These are phyloP conservation scores for Alternaria novae-zelandiae DNA, from an alignment of 2,329 filamentous ascomycete genomes.

Conservation along the genomic window DNA sequence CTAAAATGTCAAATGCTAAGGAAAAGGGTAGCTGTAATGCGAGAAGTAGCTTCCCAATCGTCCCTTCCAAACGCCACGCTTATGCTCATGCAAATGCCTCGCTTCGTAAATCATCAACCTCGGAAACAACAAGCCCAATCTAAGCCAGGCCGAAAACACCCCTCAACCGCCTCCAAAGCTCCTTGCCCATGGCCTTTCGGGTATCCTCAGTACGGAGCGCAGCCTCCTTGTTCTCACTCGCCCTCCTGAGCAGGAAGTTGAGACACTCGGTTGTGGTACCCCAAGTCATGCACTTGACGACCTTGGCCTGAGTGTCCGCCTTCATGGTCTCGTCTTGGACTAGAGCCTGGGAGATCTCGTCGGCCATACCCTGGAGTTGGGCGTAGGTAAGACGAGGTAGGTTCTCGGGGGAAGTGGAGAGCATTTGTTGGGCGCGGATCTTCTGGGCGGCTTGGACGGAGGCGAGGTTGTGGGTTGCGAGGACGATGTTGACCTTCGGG, in stretches of 20 bases:
- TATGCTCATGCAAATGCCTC: constrained; percentile 1
- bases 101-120: not conserved
- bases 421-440: constrained; percentile 55
- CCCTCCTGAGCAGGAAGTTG: constrained; percentile 69
- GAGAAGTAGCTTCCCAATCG: not conserved
- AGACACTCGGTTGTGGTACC: constrained; percentile 74
- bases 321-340: constrained; percentile 53
- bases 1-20: not conserved
- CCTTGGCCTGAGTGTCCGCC: constrained; percentile 49
- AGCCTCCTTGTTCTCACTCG: constrained; percentile 68
- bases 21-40: not conserved
- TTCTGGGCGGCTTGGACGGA: constrained; percentile 66
- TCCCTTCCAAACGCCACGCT: not conserved
- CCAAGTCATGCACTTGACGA: constrained; percentile 65
- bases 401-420: constrained; percentile 35
- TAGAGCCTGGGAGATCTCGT: constrained; percentile 75
- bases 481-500: constrained; percentile 64
- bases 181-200: constrained; percentile 57
- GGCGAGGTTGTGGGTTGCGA: constrained; percentile 82
- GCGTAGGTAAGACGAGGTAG: constrained; percentile 63
- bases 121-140: no score
- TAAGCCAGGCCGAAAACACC: constrained; percentile 30
- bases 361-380: constrained; percentile 94
- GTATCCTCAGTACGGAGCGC: constrained; percentile 62
- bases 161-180: constrained; percentile 53